Conservation (phyloP, 352 stramenopile species). For the Phytophthora litchii region DNA sequence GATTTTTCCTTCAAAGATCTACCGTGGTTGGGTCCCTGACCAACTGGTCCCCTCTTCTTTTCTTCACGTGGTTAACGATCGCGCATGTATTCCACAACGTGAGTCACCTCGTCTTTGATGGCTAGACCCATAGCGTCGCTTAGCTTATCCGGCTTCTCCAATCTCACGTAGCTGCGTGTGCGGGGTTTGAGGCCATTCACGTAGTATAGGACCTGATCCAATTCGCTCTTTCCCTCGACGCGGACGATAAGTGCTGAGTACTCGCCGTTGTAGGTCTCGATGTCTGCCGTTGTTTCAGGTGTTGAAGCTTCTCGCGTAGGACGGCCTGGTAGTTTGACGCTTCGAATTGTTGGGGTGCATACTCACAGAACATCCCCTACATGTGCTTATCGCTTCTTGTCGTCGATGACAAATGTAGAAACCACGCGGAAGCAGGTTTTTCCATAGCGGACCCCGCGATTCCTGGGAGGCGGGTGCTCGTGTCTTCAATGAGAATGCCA, state of each 20-base stretch:
- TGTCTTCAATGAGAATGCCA: not conserved
- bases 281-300: not conserved
- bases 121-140: not conserved
- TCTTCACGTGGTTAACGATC: too few species aligned
- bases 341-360: slow-evolving; percentile 7
- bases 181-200: not conserved
- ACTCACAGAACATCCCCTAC: not conserved
- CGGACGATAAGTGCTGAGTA: slow-evolving; percentile 2
- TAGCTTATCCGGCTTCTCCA: not conserved
- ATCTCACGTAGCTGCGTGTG: not conserved
- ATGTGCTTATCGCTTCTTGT: not conserved
- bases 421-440: not conserved
- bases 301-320: slow-evolving; percentile 5
- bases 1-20: too few species aligned
- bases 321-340: slow-evolving; percentile 9
- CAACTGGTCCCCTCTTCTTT: too few species aligned
- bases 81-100: too few species aligned
- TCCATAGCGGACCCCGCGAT: not conserved
- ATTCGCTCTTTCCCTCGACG: not conserved
- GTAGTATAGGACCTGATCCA: slow-evolving; percentile 2
- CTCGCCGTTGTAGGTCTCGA: not conserved
- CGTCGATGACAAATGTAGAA: not conserved
- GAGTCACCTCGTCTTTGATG: not conserved
- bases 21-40: too few species aligned
- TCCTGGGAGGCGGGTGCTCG: not conserved